Base-by-base conservation (phyloP, 768 basidiomycete species). In the Clavaria fumosa region DNA sequence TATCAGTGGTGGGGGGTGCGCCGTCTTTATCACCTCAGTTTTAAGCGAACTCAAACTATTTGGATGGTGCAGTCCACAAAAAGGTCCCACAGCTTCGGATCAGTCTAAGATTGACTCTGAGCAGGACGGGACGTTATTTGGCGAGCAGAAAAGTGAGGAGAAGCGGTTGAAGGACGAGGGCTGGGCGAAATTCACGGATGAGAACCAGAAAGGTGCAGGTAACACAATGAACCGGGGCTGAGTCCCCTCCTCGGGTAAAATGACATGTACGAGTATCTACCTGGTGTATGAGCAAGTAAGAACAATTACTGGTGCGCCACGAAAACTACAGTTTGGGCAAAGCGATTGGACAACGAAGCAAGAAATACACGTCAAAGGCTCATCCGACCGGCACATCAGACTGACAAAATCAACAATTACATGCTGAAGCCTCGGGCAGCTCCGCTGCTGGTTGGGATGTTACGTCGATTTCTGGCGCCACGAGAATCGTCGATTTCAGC, bases 201-300 rank as follows among this genome's bases (percentile, higher is more conserved):
- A 62, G 18, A 78, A 99, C 56, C 77, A 79, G 9, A 78, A 67
- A 50, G 95, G 95, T 1, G 82, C 81, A n/a, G 95, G 95, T 3
- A 99, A 99, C 53, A 93, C 79, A 7, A 89, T 93, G 82, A 95
- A 96, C 55, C 71, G 85, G 44, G 90, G 90, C 42, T 89, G 55
- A 69, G 15, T 22, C 21, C 35, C 26, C 15, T 15, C 51, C 50
- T 34, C 37, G 26, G 36, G 11, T 5, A 12, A 34, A 4, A n/a
- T 34, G 11, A 34, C 20, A 21, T 21, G 7, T 23, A n/a, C 28
- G 23, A 41, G 40, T 23, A 18, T 33, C 5, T 35, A 19, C 28
- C 36, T 27, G 5, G 15, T 27, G 36, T 12, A 24, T 37, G 24
- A 17, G 18, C 11, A 37, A 14, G 36, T 9, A 22, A 20, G 34